phyloP scores from a whole-genome alignment of 257 asterid species.

The Gynochthodes officinalis region DNA sequence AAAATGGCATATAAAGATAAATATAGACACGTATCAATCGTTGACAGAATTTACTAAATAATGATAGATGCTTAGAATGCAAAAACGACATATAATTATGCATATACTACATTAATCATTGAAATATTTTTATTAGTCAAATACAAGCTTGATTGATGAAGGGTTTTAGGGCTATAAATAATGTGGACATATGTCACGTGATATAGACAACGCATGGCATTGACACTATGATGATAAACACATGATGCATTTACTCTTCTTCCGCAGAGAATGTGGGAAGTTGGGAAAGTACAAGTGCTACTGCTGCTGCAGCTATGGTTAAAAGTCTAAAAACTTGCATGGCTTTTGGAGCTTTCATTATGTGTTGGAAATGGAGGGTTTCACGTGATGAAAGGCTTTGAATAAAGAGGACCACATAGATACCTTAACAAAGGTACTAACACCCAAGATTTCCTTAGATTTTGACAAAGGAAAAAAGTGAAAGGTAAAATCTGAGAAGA shows the following conservation, averaged over 20 bases:
- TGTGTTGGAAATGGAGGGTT: slow-evolving; percentile 22
- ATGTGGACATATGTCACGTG: slow-evolving; percentile 33
- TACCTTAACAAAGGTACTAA: slow-evolving; percentile 1
- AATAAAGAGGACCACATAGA: slow-evolving; percentile 19
- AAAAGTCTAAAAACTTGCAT: slow-evolving; percentile 7
- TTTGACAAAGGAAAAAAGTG: slow-evolving; percentile 45
- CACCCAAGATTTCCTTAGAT: slow-evolving; percentile 15
- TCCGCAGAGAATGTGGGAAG: slow-evolving; percentile 50
- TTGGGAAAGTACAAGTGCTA: slow-evolving; percentile 36
- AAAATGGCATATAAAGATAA: too few relatives aligned
- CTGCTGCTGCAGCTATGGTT: not conserved
- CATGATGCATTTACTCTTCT: slow-evolving; percentile 16
- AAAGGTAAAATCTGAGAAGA: slow-evolving; percentile 27
- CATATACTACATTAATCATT: too few relatives aligned
- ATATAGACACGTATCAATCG: too few relatives aligned
- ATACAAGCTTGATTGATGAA: too few relatives aligned
- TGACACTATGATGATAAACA: slow-evolving; percentile 51
- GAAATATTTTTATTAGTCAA: too few relatives aligned
- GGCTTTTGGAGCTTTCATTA: not conserved
- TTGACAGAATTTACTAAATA: too few relatives aligned
- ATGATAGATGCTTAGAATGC: too few relatives aligned
- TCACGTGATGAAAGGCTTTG: slow-evolving; percentile 43
- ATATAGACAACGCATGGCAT: slow-evolving; percentile 58
- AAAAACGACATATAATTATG: too few relatives aligned
- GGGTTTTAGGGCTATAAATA: slow-evolving; percentile 8